Percentiles rank a stretch among this genome's conserved stretches.
Evolutionary conservation across 768 basidiomycete genomes (phyloP).

Genomic region (Leucocoprinus sp.): DNA sequence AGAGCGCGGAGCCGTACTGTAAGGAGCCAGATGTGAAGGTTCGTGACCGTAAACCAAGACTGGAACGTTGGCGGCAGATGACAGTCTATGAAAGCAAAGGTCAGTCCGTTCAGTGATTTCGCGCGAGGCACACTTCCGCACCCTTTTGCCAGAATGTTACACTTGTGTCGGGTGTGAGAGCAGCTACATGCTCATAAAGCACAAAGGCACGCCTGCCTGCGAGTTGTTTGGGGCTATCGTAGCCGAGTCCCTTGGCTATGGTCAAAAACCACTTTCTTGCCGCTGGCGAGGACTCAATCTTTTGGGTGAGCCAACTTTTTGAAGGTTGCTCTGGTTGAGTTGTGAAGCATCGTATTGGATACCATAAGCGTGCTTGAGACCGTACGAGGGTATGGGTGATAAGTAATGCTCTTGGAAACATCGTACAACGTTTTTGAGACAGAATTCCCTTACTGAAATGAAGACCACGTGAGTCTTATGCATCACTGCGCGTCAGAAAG

Average conservation of each 20-base stretch:
- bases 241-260: conserved; percentile 47
- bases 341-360: conserved; percentile 3
- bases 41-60: conserved; percentile 92
- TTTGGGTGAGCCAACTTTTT: conserved; percentile 49
- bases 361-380: background rate
- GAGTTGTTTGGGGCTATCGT: conserved; percentile 51
- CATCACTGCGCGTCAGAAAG: too few relatives aligned
- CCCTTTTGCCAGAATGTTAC: conserved; percentile 57
- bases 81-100: conserved; percentile 46
- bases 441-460: background rate
- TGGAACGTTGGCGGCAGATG: conserved; percentile 88
- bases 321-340: conserved; percentile 6
- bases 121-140: conserved; percentile 19
- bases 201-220: conserved; percentile 51
- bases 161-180: conserved; percentile 50
- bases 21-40: conserved; percentile 88
- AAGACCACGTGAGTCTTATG: background rate
- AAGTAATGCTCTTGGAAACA: conserved; percentile 5
- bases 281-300: conserved; percentile 41
- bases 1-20: conserved; percentile 83
- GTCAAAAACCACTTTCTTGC: conserved; percentile 37
- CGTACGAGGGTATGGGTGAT: background rate
- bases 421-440: background rate
- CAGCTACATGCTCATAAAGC: conserved; percentile 52
- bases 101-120: background rate